phyloP scores from a whole-genome alignment of 441 rosid genomes.

The Brassica hybrid region DNA sequence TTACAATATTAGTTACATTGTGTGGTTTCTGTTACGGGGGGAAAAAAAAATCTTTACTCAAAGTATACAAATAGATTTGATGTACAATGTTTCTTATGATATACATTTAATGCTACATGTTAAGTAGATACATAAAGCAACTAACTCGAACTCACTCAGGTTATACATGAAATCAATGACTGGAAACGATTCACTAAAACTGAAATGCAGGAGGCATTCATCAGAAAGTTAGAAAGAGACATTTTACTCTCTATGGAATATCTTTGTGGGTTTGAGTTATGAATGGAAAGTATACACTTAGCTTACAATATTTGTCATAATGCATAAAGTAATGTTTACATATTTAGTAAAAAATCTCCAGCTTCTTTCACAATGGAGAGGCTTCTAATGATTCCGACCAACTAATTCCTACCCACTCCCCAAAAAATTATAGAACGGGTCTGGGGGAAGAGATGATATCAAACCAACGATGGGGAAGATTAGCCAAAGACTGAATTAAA shows the following conservation, averaged over 20 bases:
- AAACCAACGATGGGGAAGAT: constrained; percentile 18
- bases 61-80: too few species aligned
- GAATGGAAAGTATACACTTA: constrained; percentile 11
- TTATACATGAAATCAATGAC: too few species aligned
- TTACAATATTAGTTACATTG: too few species aligned
- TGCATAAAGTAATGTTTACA: constrained; percentile 3
- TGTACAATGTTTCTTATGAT: too few species aligned
- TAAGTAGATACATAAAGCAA: too few species aligned
- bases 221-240: constrained; percentile 67
- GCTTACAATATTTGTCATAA: constrained; percentile 27
- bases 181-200: constrained; percentile 13
- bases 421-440: not conserved
- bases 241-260: constrained; percentile 81
- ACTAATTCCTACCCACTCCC: not conserved
- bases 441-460: not conserved
- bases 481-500: constrained; percentile 37
- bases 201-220: constrained; percentile 33
- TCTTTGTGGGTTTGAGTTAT: too few species aligned
- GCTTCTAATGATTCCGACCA: constrained; percentile 23
- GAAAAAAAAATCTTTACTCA: too few species aligned
- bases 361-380: constrained; percentile 27
- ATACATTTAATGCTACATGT: too few species aligned
- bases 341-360: constrained; percentile 6
- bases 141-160: too few species aligned
- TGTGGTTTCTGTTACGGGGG: too few species aligned